These are phyloP conservation scores for Picochlorum sp. DNA, from an alignment of 139 green algal genomes.

Conservation along the genomic window DNA sequence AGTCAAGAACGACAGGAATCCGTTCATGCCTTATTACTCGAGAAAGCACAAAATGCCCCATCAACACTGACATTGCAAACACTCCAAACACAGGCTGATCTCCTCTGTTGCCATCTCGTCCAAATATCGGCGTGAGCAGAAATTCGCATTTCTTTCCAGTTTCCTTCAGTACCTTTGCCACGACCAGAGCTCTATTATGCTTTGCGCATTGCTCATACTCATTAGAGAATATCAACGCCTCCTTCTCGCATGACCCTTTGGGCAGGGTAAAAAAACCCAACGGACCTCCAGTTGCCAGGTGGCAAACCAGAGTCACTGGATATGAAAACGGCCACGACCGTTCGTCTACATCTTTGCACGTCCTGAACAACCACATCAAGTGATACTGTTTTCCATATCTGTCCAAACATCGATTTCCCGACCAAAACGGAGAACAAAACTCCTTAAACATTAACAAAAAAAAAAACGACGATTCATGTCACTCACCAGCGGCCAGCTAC, in stretches of 20 bases:
- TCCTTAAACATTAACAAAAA: too few relatives aligned
- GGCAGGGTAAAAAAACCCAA: not conserved
- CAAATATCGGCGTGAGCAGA: not conserved
- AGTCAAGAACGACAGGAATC: slow-evolving; percentile 68
- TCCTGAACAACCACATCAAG: too few relatives aligned
- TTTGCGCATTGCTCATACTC: not conserved
- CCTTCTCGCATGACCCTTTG: not conserved
- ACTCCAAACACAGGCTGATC: slow-evolving; percentile 10
- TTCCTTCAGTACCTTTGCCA: not conserved
- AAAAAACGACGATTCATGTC: too few relatives aligned
- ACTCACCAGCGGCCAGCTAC: too few relatives aligned
- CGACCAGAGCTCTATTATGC: not conserved
- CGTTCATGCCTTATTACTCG: slow-evolving; percentile 37
- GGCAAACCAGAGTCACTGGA: not conserved
- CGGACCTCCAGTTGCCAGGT: not conserved
- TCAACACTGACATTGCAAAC: not conserved
- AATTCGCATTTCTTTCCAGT: not conserved
- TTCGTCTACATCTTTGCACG: not conserved
- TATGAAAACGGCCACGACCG: not conserved
- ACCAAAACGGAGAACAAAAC: too few relatives aligned
- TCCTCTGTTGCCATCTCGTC: not conserved
- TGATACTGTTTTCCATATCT: too few relatives aligned
- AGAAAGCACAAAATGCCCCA: slow-evolving; percentile 4
- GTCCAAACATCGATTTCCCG: too few relatives aligned
- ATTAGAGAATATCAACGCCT: not conserved